A percentile compares a stretch with the other conserved stretches of the same genome.
Evolutionary conservation across 495 filamentous ascomycete genomes (phyloP).

Genomic region (Xylaria intraflava): DNA sequence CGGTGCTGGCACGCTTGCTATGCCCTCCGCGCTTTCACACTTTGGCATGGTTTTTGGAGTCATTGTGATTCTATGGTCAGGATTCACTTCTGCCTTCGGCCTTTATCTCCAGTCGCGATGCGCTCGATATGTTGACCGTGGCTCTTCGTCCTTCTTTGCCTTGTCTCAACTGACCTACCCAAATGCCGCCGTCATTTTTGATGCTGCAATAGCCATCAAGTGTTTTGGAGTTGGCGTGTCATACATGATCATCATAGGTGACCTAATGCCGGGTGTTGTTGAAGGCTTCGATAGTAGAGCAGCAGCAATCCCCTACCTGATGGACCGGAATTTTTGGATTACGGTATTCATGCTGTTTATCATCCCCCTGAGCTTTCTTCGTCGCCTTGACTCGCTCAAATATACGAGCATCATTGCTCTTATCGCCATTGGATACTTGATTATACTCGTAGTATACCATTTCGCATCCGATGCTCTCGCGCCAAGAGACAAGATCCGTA

Average conservation of each 20-base stretch:
- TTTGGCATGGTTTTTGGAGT: conserved; percentile 81
- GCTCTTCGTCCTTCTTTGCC: conserved; percentile 74
- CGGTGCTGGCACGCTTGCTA: conserved; percentile 88
- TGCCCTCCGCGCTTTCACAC: conserved; percentile 87
- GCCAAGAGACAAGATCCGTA: conserved; percentile 63
- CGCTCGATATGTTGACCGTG: conserved; percentile 83
- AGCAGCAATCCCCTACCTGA: conserved; percentile 57
- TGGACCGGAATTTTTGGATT: conserved; percentile 93
- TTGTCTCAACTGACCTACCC: conserved; percentile 94
- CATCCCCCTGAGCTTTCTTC: conserved; percentile 87
- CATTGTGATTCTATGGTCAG: conserved; percentile 85
- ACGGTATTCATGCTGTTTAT: conserved; percentile 96
- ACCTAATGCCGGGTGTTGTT: conserved; percentile 94
- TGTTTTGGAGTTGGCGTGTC: conserved; percentile 97
- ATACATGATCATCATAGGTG: conserved; percentile 97
- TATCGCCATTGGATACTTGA: conserved; percentile 87
- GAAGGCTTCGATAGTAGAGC: conserved; percentile 57
- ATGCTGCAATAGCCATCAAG: conserved; percentile 93
- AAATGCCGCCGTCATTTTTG: conserved; percentile 91
- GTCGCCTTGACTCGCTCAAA: conserved; percentile 87
- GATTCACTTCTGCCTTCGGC: conserved; percentile 79
- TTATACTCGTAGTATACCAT: conserved; percentile 85
- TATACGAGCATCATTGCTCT: conserved; percentile 92
- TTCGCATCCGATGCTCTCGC: conserved; percentile 72
- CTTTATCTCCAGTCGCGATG: conserved; percentile 92